Evolutionary conservation across 148 eudicot species (phyloP).

Genomic region (Fagopyrum esculentum): DNA sequence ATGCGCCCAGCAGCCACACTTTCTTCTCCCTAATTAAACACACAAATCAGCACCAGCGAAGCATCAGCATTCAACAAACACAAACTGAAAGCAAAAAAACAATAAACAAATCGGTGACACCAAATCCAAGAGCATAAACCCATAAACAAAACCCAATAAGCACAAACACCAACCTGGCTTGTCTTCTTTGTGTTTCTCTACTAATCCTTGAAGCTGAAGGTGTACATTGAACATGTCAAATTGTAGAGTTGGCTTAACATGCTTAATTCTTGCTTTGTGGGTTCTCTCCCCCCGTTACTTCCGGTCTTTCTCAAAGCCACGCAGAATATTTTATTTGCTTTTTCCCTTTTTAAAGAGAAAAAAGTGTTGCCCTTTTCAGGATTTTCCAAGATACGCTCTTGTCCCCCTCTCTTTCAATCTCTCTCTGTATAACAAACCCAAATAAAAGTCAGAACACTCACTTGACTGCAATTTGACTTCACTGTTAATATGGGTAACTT

Average conservation of each 20-base stretch:
- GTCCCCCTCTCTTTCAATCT: conserved; percentile 33
- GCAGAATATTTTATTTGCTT: background rate
- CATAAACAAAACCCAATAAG: conserved; percentile 15
- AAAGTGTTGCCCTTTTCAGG: conserved; percentile 46
- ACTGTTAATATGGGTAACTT: background rate
- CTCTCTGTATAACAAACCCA: background rate
- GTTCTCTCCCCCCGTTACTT: background rate
- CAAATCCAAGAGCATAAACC: conserved; percentile 4
- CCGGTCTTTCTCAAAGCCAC: conserved; percentile 19
- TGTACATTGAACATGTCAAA: conserved; percentile 30
- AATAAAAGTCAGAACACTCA: background rate
- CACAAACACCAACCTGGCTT: conserved; percentile 15
- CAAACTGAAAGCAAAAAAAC: conserved; percentile 14
- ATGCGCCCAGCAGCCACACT: conserved; percentile 3
- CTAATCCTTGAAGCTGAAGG: conserved; percentile 10
- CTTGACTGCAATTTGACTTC: background rate
- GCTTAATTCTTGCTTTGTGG: background rate
- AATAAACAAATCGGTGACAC: conserved; percentile 8
- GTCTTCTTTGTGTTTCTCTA: conserved; percentile 20
- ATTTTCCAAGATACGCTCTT: conserved; percentile 55
- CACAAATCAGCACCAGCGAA: conserved; percentile 3
- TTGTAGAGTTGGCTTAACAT: background rate
- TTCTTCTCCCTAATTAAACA: background rate
- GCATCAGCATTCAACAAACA: conserved; percentile 15
- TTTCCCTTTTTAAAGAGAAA: conserved; percentile 30